These are phyloP conservation scores for Scleroderma bovista DNA, from an alignment of 768 basidiomycete species.

Conservation along the genomic window DNA sequence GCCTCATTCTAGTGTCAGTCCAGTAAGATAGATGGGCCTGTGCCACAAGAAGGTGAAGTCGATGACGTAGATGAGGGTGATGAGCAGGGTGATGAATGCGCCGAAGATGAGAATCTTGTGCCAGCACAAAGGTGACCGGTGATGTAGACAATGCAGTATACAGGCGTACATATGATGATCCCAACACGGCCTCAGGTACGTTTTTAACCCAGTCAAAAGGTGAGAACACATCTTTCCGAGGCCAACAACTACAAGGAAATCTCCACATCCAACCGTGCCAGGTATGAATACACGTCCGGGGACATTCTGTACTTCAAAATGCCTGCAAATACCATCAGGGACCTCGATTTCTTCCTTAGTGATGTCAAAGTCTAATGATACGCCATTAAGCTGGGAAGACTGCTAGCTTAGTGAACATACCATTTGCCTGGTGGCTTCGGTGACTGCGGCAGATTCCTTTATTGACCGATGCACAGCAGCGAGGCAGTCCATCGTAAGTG, in stretches of 20 bases:
- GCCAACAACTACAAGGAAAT: constrained; percentile 51
- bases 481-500: constrained; percentile 89
- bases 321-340: constrained; percentile 84
- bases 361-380: constrained; percentile 51
- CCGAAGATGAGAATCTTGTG: constrained; percentile 24
- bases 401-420: constrained; percentile 36
- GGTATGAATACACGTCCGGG: constrained; percentile 83
- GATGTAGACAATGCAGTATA: not conserved
- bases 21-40: constrained; percentile 12
- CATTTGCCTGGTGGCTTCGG: constrained; percentile 74
- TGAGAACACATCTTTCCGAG: not conserved
- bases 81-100: constrained; percentile 12
- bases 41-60: constrained; percentile 24
- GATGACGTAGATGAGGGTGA: constrained; percentile 23
- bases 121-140: constrained; percentile 23
- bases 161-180: not conserved
- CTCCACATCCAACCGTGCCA: constrained; percentile 82
- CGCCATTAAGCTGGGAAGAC: constrained; percentile 13
- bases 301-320: constrained; percentile 87
- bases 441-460: constrained; percentile 57
- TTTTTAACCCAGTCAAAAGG: not conserved
- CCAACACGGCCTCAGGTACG: not conserved
- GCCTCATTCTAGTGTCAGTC: constrained; percentile 30
- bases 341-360: constrained; percentile 75
- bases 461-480: constrained; percentile 73